Conservation (phyloP, 2,329 filamentous ascomycete species). For the Sclerotinia borealis region DNA sequence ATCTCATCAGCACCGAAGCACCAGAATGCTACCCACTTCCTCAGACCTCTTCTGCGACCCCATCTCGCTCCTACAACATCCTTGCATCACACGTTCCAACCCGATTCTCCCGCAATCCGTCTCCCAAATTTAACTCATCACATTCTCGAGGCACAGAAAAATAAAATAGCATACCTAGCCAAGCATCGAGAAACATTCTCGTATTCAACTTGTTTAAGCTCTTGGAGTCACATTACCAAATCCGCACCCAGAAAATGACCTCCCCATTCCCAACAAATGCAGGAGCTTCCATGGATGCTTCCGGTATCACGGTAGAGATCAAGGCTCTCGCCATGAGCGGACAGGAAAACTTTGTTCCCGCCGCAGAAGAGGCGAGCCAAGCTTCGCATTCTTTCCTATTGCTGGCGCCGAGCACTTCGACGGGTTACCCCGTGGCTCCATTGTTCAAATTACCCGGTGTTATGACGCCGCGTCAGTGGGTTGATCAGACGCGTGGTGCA, state of each 20-base stretch:
- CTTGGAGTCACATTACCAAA: constrained; percentile 7
- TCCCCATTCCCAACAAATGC: constrained; percentile 5
- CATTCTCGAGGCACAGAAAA: not conserved
- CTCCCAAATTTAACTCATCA: not conserved
- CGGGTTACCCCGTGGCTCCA: constrained; percentile 22
- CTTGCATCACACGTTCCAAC: constrained; percentile 1
- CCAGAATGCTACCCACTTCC: not conserved
- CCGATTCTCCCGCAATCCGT: not conserved
- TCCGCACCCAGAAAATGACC: constrained; percentile 5
- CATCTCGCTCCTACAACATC: constrained; percentile 1
- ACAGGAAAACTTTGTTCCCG: constrained; percentile 20
- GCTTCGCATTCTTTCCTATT: constrained; percentile 23
- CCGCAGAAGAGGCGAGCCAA: constrained; percentile 16
- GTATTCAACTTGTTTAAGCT: constrained; percentile 3
- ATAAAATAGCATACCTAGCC: not conserved
- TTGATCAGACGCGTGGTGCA: constrained; percentile 6
- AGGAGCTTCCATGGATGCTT: not conserved
- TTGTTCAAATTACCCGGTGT: not conserved
- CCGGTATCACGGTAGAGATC: constrained; percentile 10
- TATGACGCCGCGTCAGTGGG: constrained; percentile 12
- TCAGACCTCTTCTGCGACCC: constrained; percentile 5
- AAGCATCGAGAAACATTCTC: not conserved
- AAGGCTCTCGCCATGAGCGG: constrained; percentile 14
- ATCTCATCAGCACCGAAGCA: not conserved
- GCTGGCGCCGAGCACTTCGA: constrained; percentile 26